Conservation (phyloP, 2,329 filamentous ascomycete genomes). For the Cadophora sp. region DNA sequence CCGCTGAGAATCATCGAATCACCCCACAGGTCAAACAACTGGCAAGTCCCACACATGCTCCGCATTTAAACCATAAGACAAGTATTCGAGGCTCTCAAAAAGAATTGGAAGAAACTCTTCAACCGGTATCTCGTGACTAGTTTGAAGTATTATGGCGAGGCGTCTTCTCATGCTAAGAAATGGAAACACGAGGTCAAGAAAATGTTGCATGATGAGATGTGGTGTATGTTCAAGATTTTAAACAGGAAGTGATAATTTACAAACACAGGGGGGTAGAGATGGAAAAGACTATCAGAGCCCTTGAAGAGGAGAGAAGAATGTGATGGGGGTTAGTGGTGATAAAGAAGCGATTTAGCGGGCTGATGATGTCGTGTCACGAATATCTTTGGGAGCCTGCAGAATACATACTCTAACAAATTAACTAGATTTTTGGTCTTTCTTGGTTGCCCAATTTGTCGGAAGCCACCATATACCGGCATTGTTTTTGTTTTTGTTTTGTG, state of each 20-base stretch:
- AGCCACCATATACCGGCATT: background rate
- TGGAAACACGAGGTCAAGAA: background rate
- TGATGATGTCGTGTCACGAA: background rate
- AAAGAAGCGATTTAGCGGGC: background rate
- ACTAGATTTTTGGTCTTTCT: no score
- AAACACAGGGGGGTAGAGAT: background rate
- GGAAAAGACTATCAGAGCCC: background rate
- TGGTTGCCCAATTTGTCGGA: no score
- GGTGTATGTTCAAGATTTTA: background rate
- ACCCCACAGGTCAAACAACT: no score
- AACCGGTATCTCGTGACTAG: background rate
- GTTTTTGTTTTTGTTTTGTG: background rate
- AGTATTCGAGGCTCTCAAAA: background rate
- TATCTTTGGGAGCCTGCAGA: background rate
- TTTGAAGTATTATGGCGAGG: background rate
- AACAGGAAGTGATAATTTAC: background rate
- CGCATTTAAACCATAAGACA: background rate
- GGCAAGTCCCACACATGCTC: background rate
- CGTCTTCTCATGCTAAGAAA: background rate
- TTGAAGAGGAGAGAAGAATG: background rate
- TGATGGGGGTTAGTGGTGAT: background rate
- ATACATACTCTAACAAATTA: no score
- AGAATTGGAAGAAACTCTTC: background rate
- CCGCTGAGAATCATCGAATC: no score
- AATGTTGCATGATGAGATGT: background rate